A percentile compares a stretch with the other conserved stretches of the same genome.
Evolutionary conservation across 352 stramenopile genomes (phyloP).

Genomic region (Globisporangium spinosum): DNA sequence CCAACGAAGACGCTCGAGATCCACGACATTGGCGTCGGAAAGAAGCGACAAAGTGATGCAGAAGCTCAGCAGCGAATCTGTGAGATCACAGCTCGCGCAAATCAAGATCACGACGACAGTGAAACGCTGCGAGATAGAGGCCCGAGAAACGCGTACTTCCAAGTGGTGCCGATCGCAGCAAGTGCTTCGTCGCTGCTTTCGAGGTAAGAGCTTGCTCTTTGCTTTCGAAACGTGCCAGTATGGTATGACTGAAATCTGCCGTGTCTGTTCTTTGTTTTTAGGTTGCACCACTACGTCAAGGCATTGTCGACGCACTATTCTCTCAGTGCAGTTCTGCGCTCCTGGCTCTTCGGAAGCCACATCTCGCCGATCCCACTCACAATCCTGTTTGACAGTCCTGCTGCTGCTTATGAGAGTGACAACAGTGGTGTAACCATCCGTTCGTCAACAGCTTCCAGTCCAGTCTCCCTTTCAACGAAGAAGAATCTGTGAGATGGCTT

Average conservation of each 20-base stretch:
- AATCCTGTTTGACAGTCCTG: conserved; percentile 15
- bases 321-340: conserved; percentile 8
- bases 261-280: neutral
- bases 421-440: neutral
- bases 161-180: conserved; percentile 14
- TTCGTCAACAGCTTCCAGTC: neutral
- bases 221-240: neutral
- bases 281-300: conserved; percentile 8
- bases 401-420: neutral
- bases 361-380: conserved; percentile 16
- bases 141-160: conserved; percentile 13
- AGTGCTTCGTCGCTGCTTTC: conserved; percentile 7
- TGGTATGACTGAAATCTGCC: neutral
- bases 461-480: neutral
- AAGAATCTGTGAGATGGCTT: conserved; percentile 4
- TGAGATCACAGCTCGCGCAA: neutral
- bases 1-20: conserved; percentile 9
- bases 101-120: neutral
- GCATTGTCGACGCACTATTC: conserved; percentile 16
- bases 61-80: conserved; percentile 12
- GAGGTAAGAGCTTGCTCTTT: neutral
- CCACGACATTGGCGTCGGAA: conserved; percentile 11
- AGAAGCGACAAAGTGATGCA: neutral
- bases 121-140: neutral
- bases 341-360: conserved; percentile 18